These are phyloP conservation scores for Elaeagnus macrophylla DNA, from an alignment of 306 rosid species.

Conservation along the genomic window DNA sequence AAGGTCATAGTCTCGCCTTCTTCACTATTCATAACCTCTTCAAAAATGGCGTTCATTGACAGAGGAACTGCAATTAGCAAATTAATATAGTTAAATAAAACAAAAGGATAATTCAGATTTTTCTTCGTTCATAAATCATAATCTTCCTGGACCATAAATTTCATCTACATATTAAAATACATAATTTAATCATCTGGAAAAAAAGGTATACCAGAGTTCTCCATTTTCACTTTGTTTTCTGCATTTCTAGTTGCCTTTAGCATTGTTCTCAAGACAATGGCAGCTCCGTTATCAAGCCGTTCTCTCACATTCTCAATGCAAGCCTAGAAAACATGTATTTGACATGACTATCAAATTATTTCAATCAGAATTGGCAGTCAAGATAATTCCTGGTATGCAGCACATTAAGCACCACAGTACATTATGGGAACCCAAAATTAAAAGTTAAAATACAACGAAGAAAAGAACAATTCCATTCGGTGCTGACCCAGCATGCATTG, in stretches of 20 bases:
- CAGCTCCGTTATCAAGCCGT: conserved; percentile 63
- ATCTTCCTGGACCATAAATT: background rate
- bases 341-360: conserved; percentile 19
- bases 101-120: conserved; percentile 3
- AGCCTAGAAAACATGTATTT: conserved; percentile 35
- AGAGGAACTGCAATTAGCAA: conserved; percentile 59
- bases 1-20: conserved; percentile 51
- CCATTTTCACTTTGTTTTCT: conserved; percentile 54
- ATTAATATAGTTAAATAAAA: conserved; percentile 13
- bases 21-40: conserved; percentile 73
- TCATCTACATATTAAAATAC: background rate
- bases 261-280: conserved; percentile 53
- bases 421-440: background rate
- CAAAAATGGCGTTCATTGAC: conserved; percentile 41
- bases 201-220: conserved; percentile 50
- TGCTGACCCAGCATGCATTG: background rate
- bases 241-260: conserved; percentile 55
- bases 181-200: conserved; percentile 5
- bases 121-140: too few relatives aligned
- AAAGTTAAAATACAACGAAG: background rate
- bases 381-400: conserved; percentile 6
- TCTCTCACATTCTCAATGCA: conserved; percentile 68
- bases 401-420: too few relatives aligned
- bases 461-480: background rate
- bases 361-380: conserved; percentile 3